Conservation (phyloP, 2,329 filamentous ascomycete species). For the Venturia nashicola region DNA sequence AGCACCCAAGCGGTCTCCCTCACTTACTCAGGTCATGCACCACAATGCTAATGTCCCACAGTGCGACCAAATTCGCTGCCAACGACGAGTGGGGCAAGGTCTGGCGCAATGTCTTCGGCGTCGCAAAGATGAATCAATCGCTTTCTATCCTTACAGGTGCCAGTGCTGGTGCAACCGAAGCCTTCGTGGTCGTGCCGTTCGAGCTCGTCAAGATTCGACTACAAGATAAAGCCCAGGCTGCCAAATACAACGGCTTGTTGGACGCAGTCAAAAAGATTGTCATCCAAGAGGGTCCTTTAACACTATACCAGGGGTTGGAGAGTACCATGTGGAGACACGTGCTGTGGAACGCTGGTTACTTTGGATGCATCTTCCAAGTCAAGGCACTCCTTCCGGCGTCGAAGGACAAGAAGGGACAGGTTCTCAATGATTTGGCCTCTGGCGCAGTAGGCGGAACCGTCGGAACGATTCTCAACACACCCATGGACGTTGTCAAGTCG, state of each 20-base stretch:
- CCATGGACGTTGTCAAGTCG: slow-evolving; percentile 95
- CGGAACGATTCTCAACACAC: slow-evolving; percentile 88
- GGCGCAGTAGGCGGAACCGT: slow-evolving; percentile 80
- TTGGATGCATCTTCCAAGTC: slow-evolving; percentile 97
- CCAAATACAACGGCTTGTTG: slow-evolving; percentile 73
- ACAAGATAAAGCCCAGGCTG: slow-evolving; percentile 86
- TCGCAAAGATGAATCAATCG: slow-evolving; percentile 77
- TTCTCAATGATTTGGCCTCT: slow-evolving; percentile 76
- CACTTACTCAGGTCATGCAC: slow-evolving; percentile 1
- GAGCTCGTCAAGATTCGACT: slow-evolving; percentile 97
- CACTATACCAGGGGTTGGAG: slow-evolving; percentile 94
- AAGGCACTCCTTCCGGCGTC: slow-evolving; percentile 69
- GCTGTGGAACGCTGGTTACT: slow-evolving; percentile 91
- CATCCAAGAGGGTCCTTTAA: slow-evolving; percentile 68
- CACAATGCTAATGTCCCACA: slow-evolving; percentile 16
- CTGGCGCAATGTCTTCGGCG: slow-evolving; percentile 78
- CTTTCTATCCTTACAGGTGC: slow-evolving; percentile 90
- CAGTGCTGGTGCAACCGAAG: slow-evolving; percentile 86
- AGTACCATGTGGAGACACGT: slow-evolving; percentile 94
- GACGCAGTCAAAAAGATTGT: slow-evolving; percentile 76
- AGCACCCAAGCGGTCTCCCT: slow-evolving; percentile 59
- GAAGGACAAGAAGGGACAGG: slow-evolving; percentile 68
- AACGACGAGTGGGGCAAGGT: slow-evolving; percentile 97
- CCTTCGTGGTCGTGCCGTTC: slow-evolving; percentile 95
- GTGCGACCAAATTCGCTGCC: slow-evolving; percentile 96